Evolutionary conservation across 139 green algal species (phyloP).

Genomic region (Edaphochlamys debaryana): DNA sequence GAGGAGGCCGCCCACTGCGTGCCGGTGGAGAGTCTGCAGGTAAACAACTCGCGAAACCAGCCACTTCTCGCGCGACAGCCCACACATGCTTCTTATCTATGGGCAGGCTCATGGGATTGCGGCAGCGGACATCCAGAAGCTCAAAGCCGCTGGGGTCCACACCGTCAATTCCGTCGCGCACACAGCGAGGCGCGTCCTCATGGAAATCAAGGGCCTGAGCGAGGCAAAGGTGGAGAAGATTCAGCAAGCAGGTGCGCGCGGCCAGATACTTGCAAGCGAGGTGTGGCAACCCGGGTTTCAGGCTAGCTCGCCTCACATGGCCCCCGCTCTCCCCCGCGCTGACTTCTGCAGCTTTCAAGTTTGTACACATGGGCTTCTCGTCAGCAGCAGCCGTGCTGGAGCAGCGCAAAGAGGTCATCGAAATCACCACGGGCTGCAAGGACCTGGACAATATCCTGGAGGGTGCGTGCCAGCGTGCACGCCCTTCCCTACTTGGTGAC

Average conservation of each 20-base stretch:
- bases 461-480: constrained; percentile 48
- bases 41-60: too few relatives aligned
- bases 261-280: too few relatives aligned
- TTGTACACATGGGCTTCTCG: constrained; percentile 95
- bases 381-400: constrained; percentile 86
- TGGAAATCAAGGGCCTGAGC: constrained; percentile 94
- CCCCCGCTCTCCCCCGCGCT: too few relatives aligned
- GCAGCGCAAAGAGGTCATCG: constrained; percentile 86
- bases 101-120: constrained; percentile 84
- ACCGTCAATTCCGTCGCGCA: constrained; percentile 84
- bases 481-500: neutral
- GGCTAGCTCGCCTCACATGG: too few relatives aligned
- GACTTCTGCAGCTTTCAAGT: too few relatives aligned
- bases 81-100: too few relatives aligned
- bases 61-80: too few relatives aligned
- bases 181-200: constrained; percentile 85
- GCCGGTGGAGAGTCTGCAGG: too few relatives aligned
- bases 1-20: too few relatives aligned
- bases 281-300: too few relatives aligned
- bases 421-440: constrained; percentile 91
- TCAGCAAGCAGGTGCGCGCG: constrained; percentile 11
- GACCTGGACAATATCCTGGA: constrained; percentile 93
- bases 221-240: constrained; percentile 87
- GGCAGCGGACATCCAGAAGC: constrained; percentile 96
- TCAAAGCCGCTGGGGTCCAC: constrained; percentile 87